Evolutionary conservation across 805 yeast species (phyloP), one percentile per base, ranked within the genome.

Genomic region (Candida mattraensis): DNA sequence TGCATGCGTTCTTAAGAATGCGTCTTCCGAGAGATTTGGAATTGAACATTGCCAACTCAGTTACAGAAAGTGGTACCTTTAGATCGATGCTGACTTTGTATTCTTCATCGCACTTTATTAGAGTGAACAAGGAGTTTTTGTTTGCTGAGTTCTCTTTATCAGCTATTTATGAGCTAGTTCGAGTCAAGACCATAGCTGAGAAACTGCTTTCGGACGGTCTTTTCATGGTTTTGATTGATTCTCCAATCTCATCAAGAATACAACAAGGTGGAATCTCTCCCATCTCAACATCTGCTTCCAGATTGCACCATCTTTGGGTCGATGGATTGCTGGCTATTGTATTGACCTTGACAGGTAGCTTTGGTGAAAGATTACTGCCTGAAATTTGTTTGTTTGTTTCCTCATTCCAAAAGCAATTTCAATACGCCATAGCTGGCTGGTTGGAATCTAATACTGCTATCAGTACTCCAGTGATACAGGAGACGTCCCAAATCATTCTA

Each of bases 261-360:
- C 87, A 82, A 53, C 65, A 70, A 4, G 95, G 95, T 0, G 72
- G 72, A 6, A 60, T 86, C 3, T 64, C 69, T 10, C 72, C 84
- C 2, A 69, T 67, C 24, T 51, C 61, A 1, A 58, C 75, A 3
- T 72, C 85, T 0, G 72, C 74, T 30, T 38, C 55, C 1, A 47
- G 48, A 28, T 60, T 84, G 40, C 91, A 88, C 56, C 70, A 74
- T 34, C 65, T 85, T n/a, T 89, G 97, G 97, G 73, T 78, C n/a
- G 78, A 81, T 50, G 95, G 96, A 1, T 61, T 89, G 12, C 64
- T 89, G 19, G 80, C 93, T 0, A 74, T 86, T 5, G 63, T 83
- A 14, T 61, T 86, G 32, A 64, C 75, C 1, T 59, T 86, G 11
- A 53, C 87, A 24, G 69, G 79, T 18, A 73, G 70, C 31, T 75